Evolutionary conservation across 345 rosid genomes (phyloP), one percentile per base, ranked within the genome.

Genomic region (Bruguiera gymnorhiza): DNA sequence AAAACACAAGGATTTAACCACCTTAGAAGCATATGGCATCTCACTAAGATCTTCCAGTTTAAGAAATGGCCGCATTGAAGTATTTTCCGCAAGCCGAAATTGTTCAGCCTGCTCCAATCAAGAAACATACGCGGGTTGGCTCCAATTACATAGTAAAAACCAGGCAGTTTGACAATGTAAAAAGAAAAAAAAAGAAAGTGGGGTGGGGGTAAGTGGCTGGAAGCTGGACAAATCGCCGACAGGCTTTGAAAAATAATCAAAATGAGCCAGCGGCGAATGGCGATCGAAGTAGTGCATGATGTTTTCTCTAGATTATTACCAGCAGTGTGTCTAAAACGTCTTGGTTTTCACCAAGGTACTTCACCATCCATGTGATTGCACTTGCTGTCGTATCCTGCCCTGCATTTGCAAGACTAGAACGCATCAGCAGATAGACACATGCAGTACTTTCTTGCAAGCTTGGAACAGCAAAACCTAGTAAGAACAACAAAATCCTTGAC

Each of bases 351-450:
- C 90, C 84, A 37, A 90, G 75, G 81, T 86, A 90, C 81, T 93
- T 93, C 36, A 88, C 86, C 96, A 88, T 93, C 98, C 98, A 90
- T 43, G 98, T 82, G 43, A 93, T 78, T 52, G 98, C 95, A 85
- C 95, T 93, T 8, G 97, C 95, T 27, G 93, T 87, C 30, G 97
- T 93, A 68, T 93, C 98, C 67, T 93, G 96, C 11, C 96, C 94
- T 89, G 77, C 58, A 68, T 24, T 43, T 43, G 50, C 16, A 43
- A 43, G 50, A 13, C 18, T 13, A 43, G 18, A 43, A 13, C 13
- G 18, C 50, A 11, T 13, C 15, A 43, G 15, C 19, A 43, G 5
- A 43, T 43, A 39, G 50, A 43, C 19, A 43, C 19, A 15, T 2
- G 48, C 48, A 39, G 16, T 9, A 39, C 15, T 2, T 36, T 0